Evolutionary conservation across 106 monocot genomes (phyloP).

Genomic region (Triglochin maritima): DNA sequence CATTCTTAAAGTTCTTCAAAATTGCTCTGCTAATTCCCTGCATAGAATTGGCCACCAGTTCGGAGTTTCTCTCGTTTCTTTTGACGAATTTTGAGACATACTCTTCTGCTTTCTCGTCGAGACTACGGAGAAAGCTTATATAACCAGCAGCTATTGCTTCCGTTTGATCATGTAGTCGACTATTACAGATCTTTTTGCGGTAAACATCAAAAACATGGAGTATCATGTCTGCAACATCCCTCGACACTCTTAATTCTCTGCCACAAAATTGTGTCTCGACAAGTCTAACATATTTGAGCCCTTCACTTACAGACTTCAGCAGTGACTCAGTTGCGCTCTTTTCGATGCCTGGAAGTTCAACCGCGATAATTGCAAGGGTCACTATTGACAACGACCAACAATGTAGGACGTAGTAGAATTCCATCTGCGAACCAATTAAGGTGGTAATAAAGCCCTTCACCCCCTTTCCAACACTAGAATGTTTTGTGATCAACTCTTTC

Average conservation of each 20-base stretch:
- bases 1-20: not conserved
- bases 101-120: not conserved
- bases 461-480: no score
- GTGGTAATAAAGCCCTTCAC: no score
- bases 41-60: conserved; percentile 8
- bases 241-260: no score
- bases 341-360: conserved; percentile 4
- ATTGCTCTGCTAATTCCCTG: conserved; percentile 1
- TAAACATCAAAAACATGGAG: not conserved
- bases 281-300: conserved; percentile 2
- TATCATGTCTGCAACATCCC: conserved; percentile 5
- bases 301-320: not conserved
- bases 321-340: not conserved
- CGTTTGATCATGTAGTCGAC: not conserved
- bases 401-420: not conserved
- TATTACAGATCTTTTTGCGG: not conserved
- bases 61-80: not conserved
- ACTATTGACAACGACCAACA: conserved; percentile 18
- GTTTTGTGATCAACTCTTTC: not conserved
- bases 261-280: conserved; percentile 5
- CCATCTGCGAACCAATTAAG: no score
- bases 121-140: no score
- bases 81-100: not conserved
- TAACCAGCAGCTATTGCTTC: no score
- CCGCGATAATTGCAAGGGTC: conserved; percentile 6